Conservation (phyloP, 176 grass and related monocot genomes). For the Raddia distichophylla region DNA sequence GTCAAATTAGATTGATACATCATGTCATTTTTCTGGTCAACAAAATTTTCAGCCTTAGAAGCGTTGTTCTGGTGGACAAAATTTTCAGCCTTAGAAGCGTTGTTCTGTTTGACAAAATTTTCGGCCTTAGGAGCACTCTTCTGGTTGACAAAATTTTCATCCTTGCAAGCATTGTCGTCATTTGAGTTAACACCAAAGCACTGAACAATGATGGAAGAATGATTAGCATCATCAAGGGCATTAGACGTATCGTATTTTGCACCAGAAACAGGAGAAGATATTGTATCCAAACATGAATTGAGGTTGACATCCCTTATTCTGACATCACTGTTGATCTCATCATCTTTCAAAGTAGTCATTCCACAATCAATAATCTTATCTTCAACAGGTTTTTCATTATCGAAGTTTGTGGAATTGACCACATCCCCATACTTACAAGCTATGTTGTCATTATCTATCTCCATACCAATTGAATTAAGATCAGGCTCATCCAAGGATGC, state of each 20-base stretch:
- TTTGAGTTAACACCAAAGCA: slow-evolving; percentile 55
- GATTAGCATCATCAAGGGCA: slow-evolving; percentile 45
- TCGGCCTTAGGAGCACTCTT: slow-evolving; percentile 35
- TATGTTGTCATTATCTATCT: slow-evolving; percentile 40
- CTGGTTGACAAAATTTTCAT: slow-evolving; percentile 45
- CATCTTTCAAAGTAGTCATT: slow-evolving; percentile 43
- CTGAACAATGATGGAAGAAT: slow-evolving; percentile 41
- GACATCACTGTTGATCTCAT: slow-evolving; percentile 35
- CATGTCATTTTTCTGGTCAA: slow-evolving; percentile 39
- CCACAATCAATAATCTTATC: slow-evolving; percentile 43
- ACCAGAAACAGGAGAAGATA: slow-evolving; percentile 56
- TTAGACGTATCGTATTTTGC: slow-evolving; percentile 53
- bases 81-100: slow-evolving; percentile 42
- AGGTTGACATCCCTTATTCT: slow-evolving; percentile 58
- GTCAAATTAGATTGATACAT: slow-evolving; percentile 50
- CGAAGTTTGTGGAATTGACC: slow-evolving; percentile 28
- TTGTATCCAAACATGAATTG: slow-evolving; percentile 55
- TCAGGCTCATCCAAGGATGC: slow-evolving; percentile 34
- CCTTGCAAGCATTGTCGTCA: slow-evolving; percentile 46
- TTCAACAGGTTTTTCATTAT: slow-evolving; percentile 43
- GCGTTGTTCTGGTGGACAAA: slow-evolving; percentile 47
- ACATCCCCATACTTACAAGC: slow-evolving; percentile 24
- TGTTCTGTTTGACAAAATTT: slow-evolving; percentile 42
- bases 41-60: slow-evolving; percentile 49
- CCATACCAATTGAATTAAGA: slow-evolving; percentile 48